These are phyloP conservation scores for Thelonectria discophora DNA, from an alignment of 2,329 filamentous ascomycete genomes.

Conservation along the genomic window DNA sequence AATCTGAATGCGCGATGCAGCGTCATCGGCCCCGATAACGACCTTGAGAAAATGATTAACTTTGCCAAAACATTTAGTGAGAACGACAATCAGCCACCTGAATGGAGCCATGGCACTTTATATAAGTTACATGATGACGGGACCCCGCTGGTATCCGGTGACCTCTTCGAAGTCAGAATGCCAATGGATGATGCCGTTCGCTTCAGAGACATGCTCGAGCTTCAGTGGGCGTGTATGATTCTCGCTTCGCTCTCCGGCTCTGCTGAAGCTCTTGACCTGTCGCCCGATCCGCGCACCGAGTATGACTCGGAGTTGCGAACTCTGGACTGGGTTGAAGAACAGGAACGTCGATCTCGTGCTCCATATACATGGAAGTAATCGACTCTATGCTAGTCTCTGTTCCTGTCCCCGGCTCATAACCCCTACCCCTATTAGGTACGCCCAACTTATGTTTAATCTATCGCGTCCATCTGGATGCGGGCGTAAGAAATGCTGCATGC, in stretches of 20 bases:
- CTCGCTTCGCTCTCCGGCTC: slow-evolving; percentile 5
- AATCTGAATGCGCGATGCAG: background rate
- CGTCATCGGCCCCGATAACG: background rate
- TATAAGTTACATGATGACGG: background rate
- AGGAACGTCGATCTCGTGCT: background rate
- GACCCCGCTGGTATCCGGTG: background rate
- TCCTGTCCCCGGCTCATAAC: no score
- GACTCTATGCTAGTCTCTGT: no score
- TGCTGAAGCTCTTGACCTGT: background rate
- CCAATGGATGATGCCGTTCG: background rate
- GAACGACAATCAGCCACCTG: background rate
- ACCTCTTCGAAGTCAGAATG: background rate
- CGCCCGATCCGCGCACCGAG: background rate
- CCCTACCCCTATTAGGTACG: no score
- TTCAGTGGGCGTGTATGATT: slow-evolving; percentile 12
- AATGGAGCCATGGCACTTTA: background rate
- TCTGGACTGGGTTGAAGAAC: background rate
- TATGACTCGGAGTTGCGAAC: background rate
- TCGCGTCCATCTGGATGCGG: no score
- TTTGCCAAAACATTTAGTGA: background rate
- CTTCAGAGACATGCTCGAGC: background rate
- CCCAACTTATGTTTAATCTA: no score
- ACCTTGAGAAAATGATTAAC: background rate
- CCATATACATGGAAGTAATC: no score
- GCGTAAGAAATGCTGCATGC: no score